phyloP scores from a whole-genome alignment of 2,329 filamentous ascomycete genomes.

The Ophioceras dolichostomum region DNA sequence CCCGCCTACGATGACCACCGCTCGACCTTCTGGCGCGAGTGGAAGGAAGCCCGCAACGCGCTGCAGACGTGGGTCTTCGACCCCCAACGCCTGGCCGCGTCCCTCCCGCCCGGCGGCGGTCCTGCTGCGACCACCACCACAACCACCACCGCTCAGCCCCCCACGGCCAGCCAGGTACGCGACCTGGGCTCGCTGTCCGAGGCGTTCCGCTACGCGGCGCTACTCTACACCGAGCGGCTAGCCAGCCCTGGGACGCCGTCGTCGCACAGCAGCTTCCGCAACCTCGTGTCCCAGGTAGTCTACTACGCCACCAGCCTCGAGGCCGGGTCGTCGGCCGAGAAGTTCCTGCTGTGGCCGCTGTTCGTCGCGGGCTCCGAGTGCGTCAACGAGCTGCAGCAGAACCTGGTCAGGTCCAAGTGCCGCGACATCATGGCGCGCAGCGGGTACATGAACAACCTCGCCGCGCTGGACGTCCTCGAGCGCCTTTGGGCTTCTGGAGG shows the following conservation, averaged over 20 bases:
- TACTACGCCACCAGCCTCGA: conserved; percentile 74
- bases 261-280: conserved; percentile 66
- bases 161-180: conserved; percentile 49
- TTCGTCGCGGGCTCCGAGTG: conserved; percentile 88
- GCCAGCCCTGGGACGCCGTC: conserved; percentile 65
- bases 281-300: conserved; percentile 69
- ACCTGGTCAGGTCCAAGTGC: conserved; percentile 68
- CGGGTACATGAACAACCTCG: conserved; percentile 88
- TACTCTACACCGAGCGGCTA: conserved; percentile 82
- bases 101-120: conserved; percentile 25
- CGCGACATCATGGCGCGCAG: conserved; percentile 77
- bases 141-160: conserved; percentile 14
- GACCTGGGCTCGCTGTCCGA: conserved; percentile 78
- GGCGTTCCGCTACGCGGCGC: conserved; percentile 77
- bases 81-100: conserved; percentile 33
- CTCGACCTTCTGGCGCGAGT: conserved; percentile 70
- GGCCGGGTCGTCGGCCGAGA: conserved; percentile 59
- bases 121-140: too few relatives aligned
- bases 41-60: conserved; percentile 65
- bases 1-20: conserved; percentile 44
- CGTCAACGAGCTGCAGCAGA: conserved; percentile 66
- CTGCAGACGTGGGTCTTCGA: conserved; percentile 77
- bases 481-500: conserved; percentile 72
- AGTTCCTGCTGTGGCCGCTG: conserved; percentile 86
- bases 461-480: conserved; percentile 75